Evolutionary conservation across 148 eudicot genomes (phyloP).

Genomic region (Drosera capensis): DNA sequence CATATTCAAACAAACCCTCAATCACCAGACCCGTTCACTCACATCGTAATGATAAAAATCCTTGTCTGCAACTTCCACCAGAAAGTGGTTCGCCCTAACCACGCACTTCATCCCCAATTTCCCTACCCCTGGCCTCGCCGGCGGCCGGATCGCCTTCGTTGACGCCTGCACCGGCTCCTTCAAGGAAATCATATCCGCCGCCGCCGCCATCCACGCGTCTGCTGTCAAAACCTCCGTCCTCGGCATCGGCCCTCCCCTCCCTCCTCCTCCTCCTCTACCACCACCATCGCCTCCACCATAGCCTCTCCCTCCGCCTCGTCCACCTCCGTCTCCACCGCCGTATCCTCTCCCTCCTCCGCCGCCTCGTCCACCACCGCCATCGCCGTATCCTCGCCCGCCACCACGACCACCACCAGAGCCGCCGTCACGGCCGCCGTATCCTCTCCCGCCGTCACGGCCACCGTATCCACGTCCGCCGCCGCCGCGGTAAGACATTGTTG

Average conservation of each 20-base stretch:
- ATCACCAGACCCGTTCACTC: constrained; percentile 1
- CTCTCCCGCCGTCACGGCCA: constrained; percentile 10
- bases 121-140: constrained; percentile 52
- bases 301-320: constrained; percentile 7
- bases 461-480: constrained; percentile 16
- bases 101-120: constrained; percentile 20
- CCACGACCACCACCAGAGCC: constrained; percentile 10
- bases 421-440: constrained; percentile 6
- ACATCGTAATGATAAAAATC: constrained; percentile 70
- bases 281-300: constrained; percentile 7
- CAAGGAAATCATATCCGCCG: neutral
- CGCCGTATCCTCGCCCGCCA: constrained; percentile 1
- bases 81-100: constrained; percentile 58
- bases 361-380: constrained; percentile 5
- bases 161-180: neutral
- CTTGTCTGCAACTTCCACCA: constrained; percentile 26
- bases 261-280: constrained; percentile 4
- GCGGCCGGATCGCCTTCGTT: constrained; percentile 9
- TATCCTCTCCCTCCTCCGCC: constrained; percentile 12
- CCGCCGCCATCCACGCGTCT: neutral
- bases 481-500: constrained; percentile 20
- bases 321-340: constrained; percentile 13
- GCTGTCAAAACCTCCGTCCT: neutral
- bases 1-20: neutral
- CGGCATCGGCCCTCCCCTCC: neutral